These are phyloP conservation scores for Coniella vitis DNA, from an alignment of 2,329 filamentous ascomycete genomes.

Conservation along the genomic window DNA sequence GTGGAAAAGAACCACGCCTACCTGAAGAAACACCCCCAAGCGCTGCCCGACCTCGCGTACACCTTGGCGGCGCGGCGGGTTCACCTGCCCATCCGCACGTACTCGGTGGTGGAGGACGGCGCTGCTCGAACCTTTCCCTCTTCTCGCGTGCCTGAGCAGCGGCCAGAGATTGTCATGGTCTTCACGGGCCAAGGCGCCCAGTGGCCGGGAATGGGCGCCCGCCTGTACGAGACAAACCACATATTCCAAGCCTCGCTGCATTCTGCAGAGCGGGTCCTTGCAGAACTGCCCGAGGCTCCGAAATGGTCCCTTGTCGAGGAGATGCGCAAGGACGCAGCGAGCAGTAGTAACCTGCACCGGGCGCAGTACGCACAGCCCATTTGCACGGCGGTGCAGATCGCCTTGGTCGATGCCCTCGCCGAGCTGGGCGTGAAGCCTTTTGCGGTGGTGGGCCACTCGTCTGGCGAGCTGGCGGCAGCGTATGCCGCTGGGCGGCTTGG, in stretches of 20 bases:
- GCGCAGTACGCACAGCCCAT: constrained; percentile 26
- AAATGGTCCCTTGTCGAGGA: constrained; percentile 15
- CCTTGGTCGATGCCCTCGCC: constrained; percentile 22
- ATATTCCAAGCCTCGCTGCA: background rate
- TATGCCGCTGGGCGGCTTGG: constrained; percentile 7
- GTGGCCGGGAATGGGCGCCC: constrained; percentile 24
- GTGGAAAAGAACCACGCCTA: background rate
- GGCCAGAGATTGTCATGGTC: constrained; percentile 1
- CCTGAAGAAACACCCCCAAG: background rate
- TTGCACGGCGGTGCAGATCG: constrained; percentile 25
- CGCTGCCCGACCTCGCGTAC: constrained; percentile 3
- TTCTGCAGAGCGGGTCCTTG: background rate
- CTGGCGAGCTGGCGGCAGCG: constrained; percentile 18
- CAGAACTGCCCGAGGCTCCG: background rate
- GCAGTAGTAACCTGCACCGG: constrained; percentile 17
- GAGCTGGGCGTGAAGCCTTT: constrained; percentile 22
- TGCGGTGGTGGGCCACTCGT: constrained; percentile 25
- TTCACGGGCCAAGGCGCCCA: constrained; percentile 22
- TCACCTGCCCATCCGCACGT: background rate
- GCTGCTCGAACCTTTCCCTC: background rate
- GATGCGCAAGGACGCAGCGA: constrained; percentile 14
- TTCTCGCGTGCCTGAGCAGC: background rate
- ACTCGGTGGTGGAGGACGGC: background rate
- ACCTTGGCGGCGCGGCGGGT: background rate
- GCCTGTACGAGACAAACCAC: constrained; percentile 21